These are phyloP conservation scores for Arachis stenosperma DNA, from an alignment of 306 rosid genomes.

Conservation along the genomic window DNA sequence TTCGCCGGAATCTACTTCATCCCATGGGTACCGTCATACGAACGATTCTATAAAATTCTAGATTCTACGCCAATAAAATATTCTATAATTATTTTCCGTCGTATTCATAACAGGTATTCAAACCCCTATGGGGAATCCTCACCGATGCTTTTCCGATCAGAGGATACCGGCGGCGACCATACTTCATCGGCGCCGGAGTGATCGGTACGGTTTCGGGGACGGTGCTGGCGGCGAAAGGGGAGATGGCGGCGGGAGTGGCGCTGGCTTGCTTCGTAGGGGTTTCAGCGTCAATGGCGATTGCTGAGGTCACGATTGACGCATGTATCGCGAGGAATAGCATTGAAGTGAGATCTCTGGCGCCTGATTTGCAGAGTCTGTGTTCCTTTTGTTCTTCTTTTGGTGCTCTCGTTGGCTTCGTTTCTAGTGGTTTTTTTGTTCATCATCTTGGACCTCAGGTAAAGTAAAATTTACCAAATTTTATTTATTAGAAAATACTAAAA, in stretches of 20 bases:
- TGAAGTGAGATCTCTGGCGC: conserved; percentile 55
- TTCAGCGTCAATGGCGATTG: conserved; percentile 59
- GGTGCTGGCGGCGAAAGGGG: conserved; percentile 33
- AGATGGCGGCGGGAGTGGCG: conserved; percentile 42
- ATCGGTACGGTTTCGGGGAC: conserved; percentile 47
- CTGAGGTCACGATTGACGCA: conserved; percentile 80
- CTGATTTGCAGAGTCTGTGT: conserved; percentile 76
- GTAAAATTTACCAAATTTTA: too few relatives aligned
- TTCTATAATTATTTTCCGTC: too few relatives aligned
- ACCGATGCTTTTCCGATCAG: conserved; percentile 62
- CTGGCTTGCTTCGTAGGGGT: conserved; percentile 57
- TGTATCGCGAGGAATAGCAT: conserved; percentile 77
- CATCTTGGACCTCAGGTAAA: conserved; percentile 70
- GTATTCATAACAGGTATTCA: conserved; percentile 44
- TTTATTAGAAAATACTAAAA: too few relatives aligned
- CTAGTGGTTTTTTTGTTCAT: conserved; percentile 66
- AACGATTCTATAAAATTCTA: too few relatives aligned
- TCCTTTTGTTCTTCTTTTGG: conserved; percentile 63
- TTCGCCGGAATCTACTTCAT: conserved; percentile 60
- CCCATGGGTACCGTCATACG: conserved; percentile 52
- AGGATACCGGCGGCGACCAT: conserved; percentile 65
- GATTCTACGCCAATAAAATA: too few relatives aligned
- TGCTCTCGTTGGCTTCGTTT: conserved; percentile 61
- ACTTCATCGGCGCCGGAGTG: conserved; percentile 55
- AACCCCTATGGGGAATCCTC: conserved; percentile 75